Evolutionary conservation across 2,329 filamentous ascomycete species (phyloP).

Genomic region (Colletotrichum limetticola): DNA sequence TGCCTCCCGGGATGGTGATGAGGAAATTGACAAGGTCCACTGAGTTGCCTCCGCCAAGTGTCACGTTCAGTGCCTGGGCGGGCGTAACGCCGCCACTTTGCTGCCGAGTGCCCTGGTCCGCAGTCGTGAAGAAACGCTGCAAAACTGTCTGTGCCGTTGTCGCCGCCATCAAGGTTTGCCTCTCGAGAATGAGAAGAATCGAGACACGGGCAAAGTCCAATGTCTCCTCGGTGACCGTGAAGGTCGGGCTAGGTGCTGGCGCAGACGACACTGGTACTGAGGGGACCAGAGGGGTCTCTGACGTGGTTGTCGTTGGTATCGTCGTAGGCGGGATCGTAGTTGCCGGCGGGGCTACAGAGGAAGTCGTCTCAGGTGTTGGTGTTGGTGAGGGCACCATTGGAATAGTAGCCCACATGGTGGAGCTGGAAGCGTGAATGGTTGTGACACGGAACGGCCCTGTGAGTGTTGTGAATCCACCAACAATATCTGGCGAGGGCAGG

Average conservation of each 20-base stretch:
- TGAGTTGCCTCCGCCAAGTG: slow-evolving; percentile 55
- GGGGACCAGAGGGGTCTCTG: slow-evolving; percentile 7
- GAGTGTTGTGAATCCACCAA: slow-evolving; percentile 39
- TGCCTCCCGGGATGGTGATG: slow-evolving; percentile 47
- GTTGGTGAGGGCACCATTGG: slow-evolving; percentile 39
- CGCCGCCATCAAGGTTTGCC: slow-evolving; percentile 61
- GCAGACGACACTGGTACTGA: slow-evolving; percentile 14
- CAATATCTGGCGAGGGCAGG: slow-evolving; percentile 34
- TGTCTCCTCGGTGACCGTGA: slow-evolving; percentile 63
- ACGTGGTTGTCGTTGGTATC: slow-evolving; percentile 33
- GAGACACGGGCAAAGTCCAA: slow-evolving; percentile 73
- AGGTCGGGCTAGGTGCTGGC: slow-evolving; percentile 45
- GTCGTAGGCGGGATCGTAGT: slow-evolving; percentile 34
- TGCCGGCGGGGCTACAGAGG: background rate
- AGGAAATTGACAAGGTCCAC: slow-evolving; percentile 62
- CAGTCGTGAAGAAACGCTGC: slow-evolving; percentile 64
- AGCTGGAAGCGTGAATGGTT: slow-evolving; percentile 34
- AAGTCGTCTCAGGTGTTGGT: slow-evolving; percentile 37
- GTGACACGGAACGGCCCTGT: slow-evolving; percentile 38
- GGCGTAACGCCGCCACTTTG: slow-evolving; percentile 42
- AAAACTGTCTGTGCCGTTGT: slow-evolving; percentile 64
- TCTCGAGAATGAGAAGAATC: slow-evolving; percentile 71
- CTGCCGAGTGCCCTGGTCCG: slow-evolving; percentile 43
- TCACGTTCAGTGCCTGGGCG: slow-evolving; percentile 53
- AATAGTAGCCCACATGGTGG: slow-evolving; percentile 46